Conservation (phyloP, 2,329 filamentous ascomycete species). For the Verticillium longisporum region DNA sequence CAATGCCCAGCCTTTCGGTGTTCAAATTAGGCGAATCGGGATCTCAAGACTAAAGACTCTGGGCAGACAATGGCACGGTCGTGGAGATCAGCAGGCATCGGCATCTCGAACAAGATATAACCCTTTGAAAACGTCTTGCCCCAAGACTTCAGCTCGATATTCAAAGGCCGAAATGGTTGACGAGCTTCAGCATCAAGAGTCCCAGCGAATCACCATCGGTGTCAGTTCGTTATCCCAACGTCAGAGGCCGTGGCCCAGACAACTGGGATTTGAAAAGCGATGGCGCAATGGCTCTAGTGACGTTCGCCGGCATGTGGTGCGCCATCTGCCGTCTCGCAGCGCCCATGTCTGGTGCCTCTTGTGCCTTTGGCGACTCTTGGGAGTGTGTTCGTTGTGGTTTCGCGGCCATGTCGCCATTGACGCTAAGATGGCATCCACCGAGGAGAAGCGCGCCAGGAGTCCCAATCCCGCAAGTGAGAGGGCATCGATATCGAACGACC, state of each 20-base stretch:
- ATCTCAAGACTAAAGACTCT: not conserved
- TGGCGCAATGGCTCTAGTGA: not conserved
- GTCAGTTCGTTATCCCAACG: not conserved
- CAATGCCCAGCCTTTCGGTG: not conserved
- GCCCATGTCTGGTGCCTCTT: no score
- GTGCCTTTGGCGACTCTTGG: not conserved
- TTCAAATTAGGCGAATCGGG: not conserved
- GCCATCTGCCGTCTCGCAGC: not conserved
- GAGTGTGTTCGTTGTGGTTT: not conserved
- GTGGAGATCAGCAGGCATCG: not conserved
- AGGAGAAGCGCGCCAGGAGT: not conserved
- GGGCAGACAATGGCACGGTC: no score
- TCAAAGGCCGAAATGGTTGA: not conserved
- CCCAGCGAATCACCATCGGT: not conserved
- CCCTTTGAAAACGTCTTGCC: not conserved
- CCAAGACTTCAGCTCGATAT: not conserved
- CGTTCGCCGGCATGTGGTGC: not conserved
- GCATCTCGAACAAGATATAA: not conserved
- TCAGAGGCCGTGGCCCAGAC: not conserved
- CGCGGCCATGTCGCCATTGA: not conserved
- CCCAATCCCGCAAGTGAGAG: not conserved
- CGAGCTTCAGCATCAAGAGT: not conserved
- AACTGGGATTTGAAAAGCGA: not conserved
- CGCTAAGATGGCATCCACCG: constrained; percentile 1
- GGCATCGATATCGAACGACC: not conserved